Evolutionary conservation across 768 basidiomycete species (phyloP).

Genomic region (Lepiota venenata): DNA sequence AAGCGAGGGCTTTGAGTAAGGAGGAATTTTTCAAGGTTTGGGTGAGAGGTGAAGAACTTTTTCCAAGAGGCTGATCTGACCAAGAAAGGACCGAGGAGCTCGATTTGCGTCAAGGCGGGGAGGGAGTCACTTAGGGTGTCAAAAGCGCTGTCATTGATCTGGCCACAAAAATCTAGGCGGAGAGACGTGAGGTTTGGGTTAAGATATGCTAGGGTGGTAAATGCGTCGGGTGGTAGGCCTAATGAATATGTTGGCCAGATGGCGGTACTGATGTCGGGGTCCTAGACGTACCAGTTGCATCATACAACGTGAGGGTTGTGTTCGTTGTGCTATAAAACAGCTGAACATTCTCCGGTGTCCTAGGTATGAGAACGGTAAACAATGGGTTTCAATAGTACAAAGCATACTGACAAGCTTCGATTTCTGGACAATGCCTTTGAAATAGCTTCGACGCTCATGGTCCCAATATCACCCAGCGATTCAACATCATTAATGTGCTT

Average conservation of each 20-base stretch:
- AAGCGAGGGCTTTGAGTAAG: constrained; percentile 89
- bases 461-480: constrained; percentile 83
- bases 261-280: background rate
- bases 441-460: constrained; percentile 81
- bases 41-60: constrained; percentile 63
- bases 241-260: background rate
- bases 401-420: constrained; percentile 67
- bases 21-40: constrained; percentile 65
- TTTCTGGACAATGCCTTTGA: constrained; percentile 80
- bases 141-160: constrained; percentile 63
- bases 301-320: constrained; percentile 70
- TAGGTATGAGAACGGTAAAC: constrained; percentile 22
- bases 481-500: constrained; percentile 88
- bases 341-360: constrained; percentile 74
- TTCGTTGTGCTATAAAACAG: constrained; percentile 83
- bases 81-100: constrained; percentile 87
- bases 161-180: constrained; percentile 84
- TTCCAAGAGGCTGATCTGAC: constrained; percentile 74
- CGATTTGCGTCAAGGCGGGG: constrained; percentile 62
- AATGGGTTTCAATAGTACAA: background rate
- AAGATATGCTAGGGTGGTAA: constrained; percentile 68
- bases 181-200: constrained; percentile 83
- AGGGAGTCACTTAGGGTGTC: constrained; percentile 59
- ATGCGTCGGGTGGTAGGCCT: constrained; percentile 70
- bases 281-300: constrained; percentile 77